Evolutionary conservation across 129 eudicot species (phyloP), one percentile per base, ranked within the genome.

Genomic region (Arctium lappa): DNA sequence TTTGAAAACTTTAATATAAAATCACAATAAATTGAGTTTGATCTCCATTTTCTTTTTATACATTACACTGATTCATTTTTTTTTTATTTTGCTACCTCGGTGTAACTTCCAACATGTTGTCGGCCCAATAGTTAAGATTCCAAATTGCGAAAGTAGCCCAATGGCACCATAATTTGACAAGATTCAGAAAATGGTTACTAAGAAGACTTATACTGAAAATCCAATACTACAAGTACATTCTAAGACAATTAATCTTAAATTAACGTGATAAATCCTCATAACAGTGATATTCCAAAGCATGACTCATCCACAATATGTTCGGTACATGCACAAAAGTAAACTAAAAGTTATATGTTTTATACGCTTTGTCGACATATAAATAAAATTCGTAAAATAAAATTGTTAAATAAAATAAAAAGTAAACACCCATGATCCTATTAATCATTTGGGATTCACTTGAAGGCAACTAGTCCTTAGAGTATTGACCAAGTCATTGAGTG

Each of bases 401-500:
- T 12, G 5, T 50, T 50, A 16, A 60, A 5, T n/a, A 11, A 46
- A 16, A 60, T 16, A 18, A 16, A 60, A 60, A 16, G 8, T 6
- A 60, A 60, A 60, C 68, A 60, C 72, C 16, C 72, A 68, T 68
- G 33, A 68, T 68, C 33, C 34, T 53, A 63, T 65, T 48, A 77
- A 85, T 83, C 88, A 91, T 89, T 78, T 81, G 83, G 74, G 76
- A 63, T 66, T 38, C 38, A 48, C 82, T 72, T 74, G 72, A 73
- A 79, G 83, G 71, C 12, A 62, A 73, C 71, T 32, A 36, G 83
- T 38, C 76, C 75, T 42, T 84, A 33, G 70, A 84, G 39, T 79
- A 79, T 84, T 84, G 87, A 86, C 88, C 86, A 86, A 81, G 86
- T 82, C 69, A 86, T 75, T 78, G 83, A 84, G 86, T 78, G 83